Evolutionary conservation across 768 basidiomycete genomes (phyloP), one percentile per base, ranked within the genome.

Genomic region (Tulasnella sp.): DNA sequence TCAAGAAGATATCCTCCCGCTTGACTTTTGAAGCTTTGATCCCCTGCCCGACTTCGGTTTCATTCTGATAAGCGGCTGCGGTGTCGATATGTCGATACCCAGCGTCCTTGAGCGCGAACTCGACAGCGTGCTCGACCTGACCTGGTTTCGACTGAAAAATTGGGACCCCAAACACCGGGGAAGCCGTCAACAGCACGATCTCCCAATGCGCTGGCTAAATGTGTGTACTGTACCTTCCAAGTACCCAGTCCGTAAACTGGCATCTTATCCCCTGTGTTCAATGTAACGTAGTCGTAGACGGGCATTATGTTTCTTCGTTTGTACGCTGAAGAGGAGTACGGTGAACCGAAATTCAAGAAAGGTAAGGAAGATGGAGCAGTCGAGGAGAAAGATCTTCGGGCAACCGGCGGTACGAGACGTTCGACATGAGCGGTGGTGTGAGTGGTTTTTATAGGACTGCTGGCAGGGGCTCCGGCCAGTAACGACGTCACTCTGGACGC

Each of bases 171-270:
- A 8, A 41, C 9, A 16, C 64, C 44, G 44, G 14, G 44, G n/a
- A n/a, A n/a, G 9, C 14, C 52, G 19, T 69, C 67, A 69, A 37
- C 67, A 22, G 5, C 35, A 41, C 19, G 39, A 1, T 26, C 67
- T 8, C 7, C 19, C 7, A 22, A 35, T 22, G 35, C 40, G 34
- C 19, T 14, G 19, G 4, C 34, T 6, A 34, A 9, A 36, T 14
- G 0, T 2, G 29, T 22, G 63, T 7, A 39, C 2, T n/a, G n/a
- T 29, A 67, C 67, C 67, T 67, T 67, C 67, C 67, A 67, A 44
- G 67, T 67, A 5, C 92, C 93, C 41, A 93, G 83, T 44, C 93
- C 93, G 76, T 94, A 87, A 79, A 89, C 87, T 39, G 90, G 91
- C 75, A 94, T 82, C 67, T 79, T 75, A 44, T 82, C 81, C 2